Evolutionary conservation across 495 filamentous ascomycete genomes (phyloP), one percentile per base, ranked within the genome.

Genomic region (Xylaria cubensis): DNA sequence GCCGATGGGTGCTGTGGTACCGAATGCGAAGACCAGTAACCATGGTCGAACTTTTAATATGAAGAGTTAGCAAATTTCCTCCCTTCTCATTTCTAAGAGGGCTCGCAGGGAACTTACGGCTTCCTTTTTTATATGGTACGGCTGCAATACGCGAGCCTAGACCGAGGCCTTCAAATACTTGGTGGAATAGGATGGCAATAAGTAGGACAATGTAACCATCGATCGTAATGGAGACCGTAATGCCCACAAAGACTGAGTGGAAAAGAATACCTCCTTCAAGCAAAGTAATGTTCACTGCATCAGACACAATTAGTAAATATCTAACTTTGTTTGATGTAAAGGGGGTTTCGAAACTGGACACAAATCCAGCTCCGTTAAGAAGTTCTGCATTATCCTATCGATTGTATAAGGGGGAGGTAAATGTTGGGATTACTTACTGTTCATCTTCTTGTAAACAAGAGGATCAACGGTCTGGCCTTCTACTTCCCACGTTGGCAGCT

Each of bases 151-250:
- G 89, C 13, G 86, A 86, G 21, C 90, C 90, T 0, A 92, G 85
- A 32, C 89, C 90, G 21, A 92, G 87, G 62, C 90, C 90, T 80
- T 92, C 90, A 74, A 92, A 92, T 74, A 89, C 90, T 78, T 92
- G 87, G 76, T 92, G 90, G 84, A 92, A 92, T 53, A 87, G 79
- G 59, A 92, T 92, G 67, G 90, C 90, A 29, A 92, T 82, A 1
- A 93, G 86, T 8, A 94, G 86, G 13, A 92, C 84, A 71, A 90
- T 78, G 76, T 91, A 92, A 29, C 90, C 88, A 5, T 89, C 85
- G 7, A 86, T 88, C 56, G 89, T 86, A 72, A 92, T 90, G 69
- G 85, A 88, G 62, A 92, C 80, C 1, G 90, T 90, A 87, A 92
- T 92, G 56, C 90, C 90, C 74, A 91, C 88, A 78, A 91, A 91